Base-by-base conservation (phyloP, 2,329 filamentous ascomycete genomes). In the Ceratocystis cacaofunesta region DNA sequence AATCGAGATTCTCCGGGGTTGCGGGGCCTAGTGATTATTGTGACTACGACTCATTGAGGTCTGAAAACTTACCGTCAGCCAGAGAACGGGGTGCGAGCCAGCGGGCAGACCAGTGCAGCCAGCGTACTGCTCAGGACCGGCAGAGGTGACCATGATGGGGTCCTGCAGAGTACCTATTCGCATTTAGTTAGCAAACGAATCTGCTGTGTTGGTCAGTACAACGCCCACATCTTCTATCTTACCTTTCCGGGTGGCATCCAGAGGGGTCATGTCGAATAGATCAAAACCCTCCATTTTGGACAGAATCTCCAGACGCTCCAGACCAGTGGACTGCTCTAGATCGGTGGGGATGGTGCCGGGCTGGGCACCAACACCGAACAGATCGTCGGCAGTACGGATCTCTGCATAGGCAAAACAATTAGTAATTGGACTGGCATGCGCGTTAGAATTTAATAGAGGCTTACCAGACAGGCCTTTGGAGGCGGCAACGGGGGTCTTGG, bases 261-360 rank as follows among this genome's bases (percentile, higher is more conserved):
- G 85, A 69, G 94, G 94, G 78, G 85, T 87, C 94, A 97, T 96
- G 80, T 99, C 92, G 81, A 99, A 99, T 76, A 97, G 82, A 75
- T 99, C 94, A 73, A 96, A 81, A 71, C 94, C 92, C 82, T 97
- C 90, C 88, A 97, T 96, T 86, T 99, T 99, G 79, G 94, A 94
- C 76, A 99, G 83, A 74, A 99, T 94, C 80, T 99, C 94, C 72
- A 99, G 85, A 85, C 94, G 92, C 83, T 99, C 94, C 68, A 97
- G 83, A 89, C 94, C 94, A 72, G 94, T 97, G 68, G 94, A 80
- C 78, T 99, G 94, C 77, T 97, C 91, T 75, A 95, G 78, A 78
- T 99, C 94, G 79, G 90, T 95, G 70, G 94, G 90, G 71, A 99
- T 81, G 75, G 88, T 89, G 75, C 94, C 92, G 70, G 85, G 79